A percentile compares a stretch with the other conserved stretches of the same genome.
phyloP scores from a whole-genome alignment of 768 basidiomycete species.

The Lentinula sp. region DNA sequence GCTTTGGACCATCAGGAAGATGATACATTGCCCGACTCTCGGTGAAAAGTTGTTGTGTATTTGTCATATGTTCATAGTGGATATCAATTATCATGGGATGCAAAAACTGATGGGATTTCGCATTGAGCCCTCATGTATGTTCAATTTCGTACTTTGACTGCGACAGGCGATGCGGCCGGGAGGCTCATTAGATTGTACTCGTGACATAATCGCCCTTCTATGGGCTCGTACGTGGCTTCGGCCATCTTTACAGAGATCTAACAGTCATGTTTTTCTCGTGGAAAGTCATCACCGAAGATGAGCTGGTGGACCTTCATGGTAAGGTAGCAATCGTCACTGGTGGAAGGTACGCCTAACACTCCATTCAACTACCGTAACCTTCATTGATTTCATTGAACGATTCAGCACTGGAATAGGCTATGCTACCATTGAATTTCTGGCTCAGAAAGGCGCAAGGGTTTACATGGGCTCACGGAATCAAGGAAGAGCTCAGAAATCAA shows the following conservation, averaged over 20 bases:
- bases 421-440: neutral
- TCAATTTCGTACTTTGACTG: too few species aligned
- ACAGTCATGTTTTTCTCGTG: too few species aligned
- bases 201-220: too few species aligned
- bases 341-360: constrained; percentile 29
- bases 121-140: too few species aligned
- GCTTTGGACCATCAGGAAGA: constrained; percentile 50
- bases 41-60: constrained; percentile 42
- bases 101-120: constrained; percentile 32
- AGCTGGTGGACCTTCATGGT: constrained; percentile 15
- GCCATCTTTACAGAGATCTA: too few species aligned
- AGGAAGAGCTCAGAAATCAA: constrained; percentile 21
- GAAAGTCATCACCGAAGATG: too few species aligned
- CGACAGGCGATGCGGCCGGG: too few species aligned
- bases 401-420: constrained; percentile 11
- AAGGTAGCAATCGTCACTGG: constrained; percentile 47
- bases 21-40: constrained; percentile 52
- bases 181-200: too few species aligned
- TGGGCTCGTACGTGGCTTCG: too few species aligned
- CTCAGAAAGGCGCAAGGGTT: constrained; percentile 35
- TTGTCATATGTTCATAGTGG: constrained; percentile 42
- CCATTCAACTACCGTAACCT: neutral
- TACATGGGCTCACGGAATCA: constrained; percentile 28
- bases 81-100: constrained; percentile 42
- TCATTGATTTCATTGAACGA: constrained; percentile 1